Base-by-base conservation (phyloP, 2,329 filamentous ascomycete genomes). In the Gyromitra esculenta region DNA sequence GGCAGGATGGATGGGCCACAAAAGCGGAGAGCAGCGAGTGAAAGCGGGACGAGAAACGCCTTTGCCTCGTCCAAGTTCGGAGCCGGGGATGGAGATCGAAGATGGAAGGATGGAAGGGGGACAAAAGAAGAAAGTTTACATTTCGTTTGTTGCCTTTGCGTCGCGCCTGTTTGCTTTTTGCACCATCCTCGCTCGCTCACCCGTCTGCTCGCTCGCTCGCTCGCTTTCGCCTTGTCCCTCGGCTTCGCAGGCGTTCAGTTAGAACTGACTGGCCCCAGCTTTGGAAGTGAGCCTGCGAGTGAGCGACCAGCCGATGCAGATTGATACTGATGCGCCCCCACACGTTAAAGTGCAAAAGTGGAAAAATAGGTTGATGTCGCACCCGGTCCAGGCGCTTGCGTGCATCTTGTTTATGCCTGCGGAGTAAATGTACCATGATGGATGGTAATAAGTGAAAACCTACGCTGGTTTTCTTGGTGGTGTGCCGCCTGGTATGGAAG, bases 321-420 rank as follows among this genome's bases (percentile, higher is more conserved):
- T 71, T 69, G 37, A 50, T 48, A 63, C 41, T 56, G 59, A 75
- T 57, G 48, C 43, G 54, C 66, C 66, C 66, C 54, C 66, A 69
- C 66, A n/a, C 66, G 11, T 41, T n/a, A 43, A n/a, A 41, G 48
- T 13, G 31, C 31, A 65, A 9, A 63, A 45, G 41, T 9, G 18
- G 25, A 18, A 66, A 67, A 65, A 54, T n/a, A 37, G 18, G 62
- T 11, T 74, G 43, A 63, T 74, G 56, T 74, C 69, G 65, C 72
- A 75, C 45, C 72, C 72, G 65, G 72, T 69, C 43, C 4, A 43
- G 72, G 72, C 66, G 72, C 72, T 70, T 75, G 65, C 56, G 18
- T 69, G 64, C 72, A 69, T 74, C 64, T 69, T 48, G 25, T 11
- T 54, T 56, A 41, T 63, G 43, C 18, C n/a, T 72, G 50, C n/a